Conservation (phyloP, 805 yeast species). For the Grigorovia jiainica region DNA sequence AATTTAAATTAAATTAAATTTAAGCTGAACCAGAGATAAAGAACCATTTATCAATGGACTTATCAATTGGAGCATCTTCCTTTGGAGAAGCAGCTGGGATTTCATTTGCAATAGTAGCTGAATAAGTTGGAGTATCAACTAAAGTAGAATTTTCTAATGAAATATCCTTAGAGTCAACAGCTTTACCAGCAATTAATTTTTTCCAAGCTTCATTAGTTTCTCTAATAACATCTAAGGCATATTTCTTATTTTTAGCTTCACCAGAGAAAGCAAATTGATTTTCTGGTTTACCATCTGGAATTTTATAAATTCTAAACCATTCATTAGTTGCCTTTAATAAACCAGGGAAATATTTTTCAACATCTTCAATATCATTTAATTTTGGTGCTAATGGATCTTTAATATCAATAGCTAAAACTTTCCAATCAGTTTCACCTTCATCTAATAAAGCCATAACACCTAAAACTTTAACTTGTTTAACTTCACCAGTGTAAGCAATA, state of each 20-base stretch:
- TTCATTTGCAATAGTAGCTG: slow-evolving; percentile 37
- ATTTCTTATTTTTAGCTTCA: slow-evolving; percentile 75
- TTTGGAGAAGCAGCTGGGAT: slow-evolving; percentile 64
- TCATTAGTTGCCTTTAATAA: slow-evolving; percentile 87
- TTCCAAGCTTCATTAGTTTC: slow-evolving; percentile 86
- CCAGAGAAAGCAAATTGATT: slow-evolving; percentile 97
- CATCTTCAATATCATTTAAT: slow-evolving; percentile 85
- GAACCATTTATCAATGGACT: slow-evolving; percentile 97
- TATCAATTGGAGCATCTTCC: slow-evolving; percentile 91
- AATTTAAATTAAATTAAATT: no score
- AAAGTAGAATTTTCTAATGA: slow-evolving; percentile 71
- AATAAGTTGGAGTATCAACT: slow-evolving; percentile 43
- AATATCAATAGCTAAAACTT: slow-evolving; percentile 79
- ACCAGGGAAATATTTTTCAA: slow-evolving; percentile 84
- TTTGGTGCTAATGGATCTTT: slow-evolving; percentile 84
- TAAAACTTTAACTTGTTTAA: slow-evolving; percentile 81
- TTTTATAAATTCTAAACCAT: slow-evolving; percentile 97
- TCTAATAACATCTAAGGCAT: slow-evolving; percentile 74
- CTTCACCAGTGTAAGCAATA: slow-evolving; percentile 58
- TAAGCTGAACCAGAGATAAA: slow-evolving; percentile 76
- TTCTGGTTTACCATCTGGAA: slow-evolving; percentile 96
- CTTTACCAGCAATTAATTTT: slow-evolving; percentile 55
- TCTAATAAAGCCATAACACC: slow-evolving; percentile 94
- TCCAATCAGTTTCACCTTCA: slow-evolving; percentile 88
- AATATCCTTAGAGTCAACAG: slow-evolving; percentile 53